phyloP scores from a whole-genome alignment of 257 asterid genomes.

The Fraxinus quadrangulata region DNA sequence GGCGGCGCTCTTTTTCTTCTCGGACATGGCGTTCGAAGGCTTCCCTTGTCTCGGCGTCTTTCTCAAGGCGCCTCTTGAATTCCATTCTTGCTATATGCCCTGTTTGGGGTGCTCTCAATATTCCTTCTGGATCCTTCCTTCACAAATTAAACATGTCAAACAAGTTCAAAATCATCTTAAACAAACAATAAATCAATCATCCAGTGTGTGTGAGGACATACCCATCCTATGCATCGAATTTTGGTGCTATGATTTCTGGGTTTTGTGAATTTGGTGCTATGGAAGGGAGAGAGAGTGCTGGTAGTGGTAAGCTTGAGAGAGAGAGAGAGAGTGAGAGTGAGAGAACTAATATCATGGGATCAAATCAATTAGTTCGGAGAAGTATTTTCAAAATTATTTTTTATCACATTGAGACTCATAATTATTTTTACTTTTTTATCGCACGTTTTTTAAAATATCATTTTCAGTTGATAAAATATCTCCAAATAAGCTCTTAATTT shows the following conservation, averaged over 20 bases:
- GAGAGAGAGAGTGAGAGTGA: conserved; percentile 23
- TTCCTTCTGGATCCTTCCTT: conserved; percentile 94
- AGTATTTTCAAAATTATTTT: too few species aligned
- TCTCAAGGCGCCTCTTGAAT: conserved; percentile 68
- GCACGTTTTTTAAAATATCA: too few species aligned
- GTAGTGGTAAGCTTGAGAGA: conserved; percentile 39
- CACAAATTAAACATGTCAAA: conserved; percentile 23
- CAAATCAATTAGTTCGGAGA: too few species aligned
- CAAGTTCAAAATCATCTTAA: conserved; percentile 11
- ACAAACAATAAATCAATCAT: conserved; percentile 18
- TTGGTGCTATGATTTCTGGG: conserved; percentile 36
- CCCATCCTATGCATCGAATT: conserved; percentile 90
- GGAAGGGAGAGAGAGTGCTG: conserved; percentile 32
- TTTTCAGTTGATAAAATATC: too few species aligned
- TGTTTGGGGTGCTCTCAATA: conserved; percentile 55
- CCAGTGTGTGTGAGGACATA: conserved; percentile 26
- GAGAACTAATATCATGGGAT: too few species aligned
- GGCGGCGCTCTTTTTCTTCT: conserved; percentile 63
- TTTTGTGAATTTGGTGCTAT: conserved; percentile 27
- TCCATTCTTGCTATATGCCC: conserved; percentile 74
- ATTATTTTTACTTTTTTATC: too few species aligned
- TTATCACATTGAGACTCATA: too few species aligned
- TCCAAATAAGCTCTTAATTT: too few species aligned
- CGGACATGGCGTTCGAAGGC: conserved; percentile 75
- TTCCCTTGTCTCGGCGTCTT: conserved; percentile 68